Evolutionary conservation across 768 basidiomycete species (phyloP), one percentile per base, ranked within the genome.

Genomic region (Obba rivulosa): DNA sequence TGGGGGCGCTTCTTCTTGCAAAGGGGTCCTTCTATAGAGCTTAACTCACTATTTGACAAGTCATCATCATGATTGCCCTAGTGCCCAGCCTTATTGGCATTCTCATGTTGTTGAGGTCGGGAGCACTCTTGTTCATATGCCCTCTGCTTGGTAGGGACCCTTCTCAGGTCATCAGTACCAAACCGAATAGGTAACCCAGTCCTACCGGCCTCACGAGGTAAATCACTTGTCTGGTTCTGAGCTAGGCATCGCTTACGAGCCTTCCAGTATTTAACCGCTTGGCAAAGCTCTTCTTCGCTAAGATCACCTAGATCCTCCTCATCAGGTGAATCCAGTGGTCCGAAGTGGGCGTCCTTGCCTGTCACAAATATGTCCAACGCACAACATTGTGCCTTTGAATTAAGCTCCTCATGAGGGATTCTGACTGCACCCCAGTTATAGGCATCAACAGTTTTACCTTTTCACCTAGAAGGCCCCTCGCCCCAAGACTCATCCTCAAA

Each of bases 371-470:
- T 14, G 18, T 41, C 34, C 3, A 38, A 43, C 7, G 17, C 21
- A 13, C 41, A 40, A 8, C 24, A 11, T 23, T 48, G 47, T 8
- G 40, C 47, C 23, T 49, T 41, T 16, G 24, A n/a, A 17, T 49
- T 22, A 2, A 49, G 34, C 13, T 49, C 48, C 3, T 36, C 34
- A 8, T 20, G 48, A 18, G 41, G 34, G 34, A 49, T 36, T 4
- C 25, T 31, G 10, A 34, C 41, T 2, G n/a, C 20, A n/a, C 48
- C 48, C 48, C 48, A 43, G 22, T 49, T 49, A 11, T 31, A 34
- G n/a, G 48, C 41, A 31, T 49, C 48, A 24, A 49, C 37, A 35
- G 21, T 13, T 31, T 49, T 49, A 10, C 48, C 48, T 18, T 49
- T 49, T 8, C 37, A 34, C 22, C 9, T 31, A 20, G 41, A 49